These are phyloP conservation scores for Scedosporium minutisporum DNA, from an alignment of 2,329 filamentous ascomycete species.

Conservation along the genomic window DNA sequence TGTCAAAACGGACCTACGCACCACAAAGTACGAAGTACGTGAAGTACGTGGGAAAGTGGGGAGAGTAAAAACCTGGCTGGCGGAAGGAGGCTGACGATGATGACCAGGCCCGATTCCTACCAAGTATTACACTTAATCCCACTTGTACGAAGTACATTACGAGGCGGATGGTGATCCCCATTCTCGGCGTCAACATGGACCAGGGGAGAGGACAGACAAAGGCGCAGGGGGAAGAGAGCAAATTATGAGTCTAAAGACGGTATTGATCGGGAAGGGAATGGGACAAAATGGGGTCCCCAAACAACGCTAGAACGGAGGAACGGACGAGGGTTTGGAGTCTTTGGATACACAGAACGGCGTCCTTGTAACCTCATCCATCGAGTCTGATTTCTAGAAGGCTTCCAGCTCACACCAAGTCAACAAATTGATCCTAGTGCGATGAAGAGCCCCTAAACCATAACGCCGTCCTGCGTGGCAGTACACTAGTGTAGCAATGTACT, in stretches of 20 bases:
- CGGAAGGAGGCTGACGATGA: neutral
- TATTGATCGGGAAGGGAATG: neutral
- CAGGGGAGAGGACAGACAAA: neutral
- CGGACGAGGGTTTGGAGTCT: neutral
- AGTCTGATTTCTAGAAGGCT: neutral
- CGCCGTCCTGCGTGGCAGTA: neutral
- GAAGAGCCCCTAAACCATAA: neutral
- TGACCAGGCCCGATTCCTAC: neutral
- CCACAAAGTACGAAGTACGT: no score
- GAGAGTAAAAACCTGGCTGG: no score
- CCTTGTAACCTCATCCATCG: neutral
- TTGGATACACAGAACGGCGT: neutral
- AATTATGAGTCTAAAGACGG: neutral
- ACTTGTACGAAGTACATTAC: neutral
- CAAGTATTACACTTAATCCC: neutral
- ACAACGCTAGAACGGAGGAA: neutral
- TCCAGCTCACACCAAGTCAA: neutral
- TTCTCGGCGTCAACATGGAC: neutral
- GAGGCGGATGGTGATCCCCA: neutral
- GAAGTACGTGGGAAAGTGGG: no score
- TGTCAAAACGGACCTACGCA: no score
- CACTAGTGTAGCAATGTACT: no score
- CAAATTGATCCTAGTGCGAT: neutral
- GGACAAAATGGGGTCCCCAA: neutral
- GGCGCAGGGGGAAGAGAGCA: neutral